Base-by-base conservation (phyloP, 257 asterid species). In the Scutellaria baicalensis region DNA sequence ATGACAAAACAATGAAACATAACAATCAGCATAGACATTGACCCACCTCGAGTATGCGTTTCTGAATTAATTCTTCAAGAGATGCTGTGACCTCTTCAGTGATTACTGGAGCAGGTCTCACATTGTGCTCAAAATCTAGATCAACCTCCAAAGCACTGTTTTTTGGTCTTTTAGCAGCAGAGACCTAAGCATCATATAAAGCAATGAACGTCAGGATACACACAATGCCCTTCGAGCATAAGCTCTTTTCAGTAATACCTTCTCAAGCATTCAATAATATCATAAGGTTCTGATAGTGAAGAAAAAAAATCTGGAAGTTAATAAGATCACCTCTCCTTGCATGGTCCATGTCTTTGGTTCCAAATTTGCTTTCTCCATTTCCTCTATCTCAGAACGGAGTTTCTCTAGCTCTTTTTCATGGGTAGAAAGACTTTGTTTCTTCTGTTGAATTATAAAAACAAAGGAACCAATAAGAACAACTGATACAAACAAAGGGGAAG, bases 91-190 rank as follows among this genome's bases (percentile, higher is more conserved):
- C 86, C 81, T 91, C 92, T 72, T 84, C 95, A 3, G 99, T 94
- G 74, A 85, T 88, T 66, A 84, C 95, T 36, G 97, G 97, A 58
- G 95, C 84, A 73, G 97, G 99, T 82, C 92, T 84, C 66, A 84
- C 93, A 78, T 91, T 91, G 79, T 89, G 99, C 69, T 91, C 97
- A 73, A 94, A 94, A 80, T 94, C 97, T 62, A 91, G 79, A 76
- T 86, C 93, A 77, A 84, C 94, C 82, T 89, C 97, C 77, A 94
- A 77, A 7, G 97, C 99, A 85, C 97, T 94, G 73, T 94, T 94
- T 77, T 88, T 88, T 38, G 95, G 92, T 71, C 97, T 86, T 81
- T 87, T 89, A 64, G 84, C 81, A 78, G 99, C 97, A 77, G 92
- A 88, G 59, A 94, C 85, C 97, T 94, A 82, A 27, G 60, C 55